Conservation (phyloP, 2,329 filamentous ascomycete species). For the Basipetospora chlamydospora region DNA sequence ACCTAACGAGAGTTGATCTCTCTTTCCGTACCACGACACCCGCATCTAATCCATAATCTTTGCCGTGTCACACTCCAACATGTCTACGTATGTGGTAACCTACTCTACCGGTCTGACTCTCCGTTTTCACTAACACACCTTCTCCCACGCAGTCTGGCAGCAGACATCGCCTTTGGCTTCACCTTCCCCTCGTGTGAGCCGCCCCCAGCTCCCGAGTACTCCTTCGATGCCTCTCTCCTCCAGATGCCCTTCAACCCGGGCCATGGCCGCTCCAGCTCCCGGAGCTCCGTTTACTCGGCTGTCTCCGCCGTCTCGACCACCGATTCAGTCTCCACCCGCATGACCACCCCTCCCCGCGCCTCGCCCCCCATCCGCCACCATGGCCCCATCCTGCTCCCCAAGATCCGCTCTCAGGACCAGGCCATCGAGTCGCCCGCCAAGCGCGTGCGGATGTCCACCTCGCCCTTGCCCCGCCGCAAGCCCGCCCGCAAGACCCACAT, state of each 20-base stretch:
- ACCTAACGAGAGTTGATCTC: slow-evolving; percentile 2
- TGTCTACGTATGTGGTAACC: slow-evolving; percentile 26
- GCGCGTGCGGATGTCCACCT: slow-evolving; percentile 41
- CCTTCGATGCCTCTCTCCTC: slow-evolving; percentile 41
- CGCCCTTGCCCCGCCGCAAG: slow-evolving; percentile 16
- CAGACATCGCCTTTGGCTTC: slow-evolving; percentile 48
- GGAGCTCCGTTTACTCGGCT: slow-evolving; percentile 44
- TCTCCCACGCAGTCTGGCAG: slow-evolving; percentile 37
- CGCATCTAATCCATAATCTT: slow-evolving; percentile 1
- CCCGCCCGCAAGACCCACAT: slow-evolving; percentile 31
- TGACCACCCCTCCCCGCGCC: slow-evolving; percentile 40
- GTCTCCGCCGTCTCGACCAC: slow-evolving; percentile 46
- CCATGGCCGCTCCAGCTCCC: slow-evolving; percentile 50
- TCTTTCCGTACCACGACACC: neutral
- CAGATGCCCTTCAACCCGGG: slow-evolving; percentile 37
- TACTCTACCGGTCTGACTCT: no score
- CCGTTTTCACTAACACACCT: slow-evolving; percentile 11
- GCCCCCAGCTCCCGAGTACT: slow-evolving; percentile 31
- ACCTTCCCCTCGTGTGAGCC: slow-evolving; percentile 39
- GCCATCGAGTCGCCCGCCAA: slow-evolving; percentile 47
- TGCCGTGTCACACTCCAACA: slow-evolving; percentile 10
- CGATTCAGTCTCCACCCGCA: slow-evolving; percentile 49
- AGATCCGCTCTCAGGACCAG: slow-evolving; percentile 76
- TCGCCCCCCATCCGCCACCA: slow-evolving; percentile 62
- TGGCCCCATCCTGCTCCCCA: slow-evolving; percentile 68